Base-by-base conservation (phyloP, 306 rosid species). In the Casuarina glauca region DNA sequence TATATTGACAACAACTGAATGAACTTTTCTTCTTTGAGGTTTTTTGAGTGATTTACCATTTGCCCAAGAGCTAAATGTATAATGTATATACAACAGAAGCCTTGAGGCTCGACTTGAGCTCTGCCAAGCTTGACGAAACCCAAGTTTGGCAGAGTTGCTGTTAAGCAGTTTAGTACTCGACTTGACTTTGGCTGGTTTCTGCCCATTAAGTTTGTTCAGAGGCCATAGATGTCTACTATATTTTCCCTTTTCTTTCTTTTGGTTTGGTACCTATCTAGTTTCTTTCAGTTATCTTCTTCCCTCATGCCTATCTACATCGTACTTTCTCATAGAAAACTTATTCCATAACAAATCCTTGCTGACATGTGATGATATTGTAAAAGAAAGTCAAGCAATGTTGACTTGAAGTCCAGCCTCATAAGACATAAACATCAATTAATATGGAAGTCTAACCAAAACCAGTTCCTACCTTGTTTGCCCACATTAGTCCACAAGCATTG, bases 401-500 rank as follows among this genome's bases (percentile, higher is more conserved):
- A 17, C 32, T 41, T 67, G n/a, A 67, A 44, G 48, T 38, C 49
- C 36, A 41, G 46, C 50, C 50, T 42, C 51, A 67, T 67, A 42
- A 26, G 71, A 67, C 43, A 58, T 20, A 58, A 62, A 62, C 58
- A 52, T 52, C 7, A 52, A 52, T 17, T 20, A 13, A 35, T 38
- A 62, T 62, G 13, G 3, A 42, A 67, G 32, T 9, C 26, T n/a
- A 13, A 26, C 49, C 57, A 68, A 42, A 78, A 69, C 61, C 70
- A 76, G 44, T 46, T 44, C 35, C 64, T 36, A 72, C 63, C 63
- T 64, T 75, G 52, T 55, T 74, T 5, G 90, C 91, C 91, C 91
- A 87, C 88, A 78, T 87, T 42, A 87, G 87, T 54, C 91, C 91
- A 11, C 91, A 87, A 6, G 91, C 91, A 64, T 87, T 87, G 84